Conservation (phyloP, 176 grass and related monocot genomes). For the Oryza nivara region DNA sequence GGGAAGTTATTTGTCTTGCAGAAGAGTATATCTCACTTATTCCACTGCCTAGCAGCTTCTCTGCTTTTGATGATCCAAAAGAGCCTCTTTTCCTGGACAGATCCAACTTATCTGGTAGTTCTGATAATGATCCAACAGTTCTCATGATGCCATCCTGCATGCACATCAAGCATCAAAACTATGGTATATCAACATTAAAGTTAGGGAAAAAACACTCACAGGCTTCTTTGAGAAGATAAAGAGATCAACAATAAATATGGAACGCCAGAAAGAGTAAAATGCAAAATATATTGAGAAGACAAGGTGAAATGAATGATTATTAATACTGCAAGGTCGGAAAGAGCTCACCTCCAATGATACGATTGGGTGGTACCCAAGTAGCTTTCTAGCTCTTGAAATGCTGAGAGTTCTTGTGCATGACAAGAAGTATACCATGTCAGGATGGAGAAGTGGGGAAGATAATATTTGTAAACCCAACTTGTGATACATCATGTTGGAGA, state of each 20-base stretch:
- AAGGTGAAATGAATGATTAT: constrained; percentile 32
- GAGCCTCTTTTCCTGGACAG: constrained; percentile 47
- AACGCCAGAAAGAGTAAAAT: background rate
- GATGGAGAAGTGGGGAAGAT: constrained; percentile 51
- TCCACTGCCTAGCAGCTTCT: constrained; percentile 81
- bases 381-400: constrained; percentile 72
- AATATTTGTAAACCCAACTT: constrained; percentile 55
- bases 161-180: constrained; percentile 36
- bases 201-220: background rate
- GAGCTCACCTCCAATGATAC: constrained; percentile 77
- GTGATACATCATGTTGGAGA: constrained; percentile 47
- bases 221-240: constrained; percentile 5
- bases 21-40: constrained; percentile 54
- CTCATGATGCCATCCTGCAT: constrained; percentile 69
- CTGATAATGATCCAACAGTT: constrained; percentile 64
- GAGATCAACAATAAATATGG: background rate
- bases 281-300: constrained; percentile 14
- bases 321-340: constrained; percentile 2
- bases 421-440: constrained; percentile 56
- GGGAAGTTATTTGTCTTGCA: background rate
- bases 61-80: constrained; percentile 60
- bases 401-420: constrained; percentile 81
- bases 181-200: constrained; percentile 17
- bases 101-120: constrained; percentile 57
- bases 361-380: constrained; percentile 75